Conservation (phyloP, 202 grass and related monocot genomes). For the Eragrostis tef region DNA sequence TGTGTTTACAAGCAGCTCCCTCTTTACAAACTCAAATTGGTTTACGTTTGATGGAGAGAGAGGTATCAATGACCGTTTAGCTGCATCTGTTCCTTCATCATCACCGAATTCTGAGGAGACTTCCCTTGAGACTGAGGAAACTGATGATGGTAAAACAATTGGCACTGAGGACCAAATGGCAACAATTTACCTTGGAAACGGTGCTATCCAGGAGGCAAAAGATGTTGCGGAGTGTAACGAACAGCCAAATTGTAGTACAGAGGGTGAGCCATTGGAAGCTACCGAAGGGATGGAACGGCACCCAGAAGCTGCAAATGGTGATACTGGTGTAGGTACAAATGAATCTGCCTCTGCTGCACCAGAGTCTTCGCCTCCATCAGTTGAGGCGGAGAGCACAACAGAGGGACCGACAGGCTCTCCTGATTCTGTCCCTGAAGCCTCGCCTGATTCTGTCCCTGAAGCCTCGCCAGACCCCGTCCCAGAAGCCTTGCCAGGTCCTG, state of each 20-base stretch:
- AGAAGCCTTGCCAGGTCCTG: conserved; percentile 43
- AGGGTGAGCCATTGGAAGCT: conserved; percentile 50
- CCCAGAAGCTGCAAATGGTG: conserved; percentile 47
- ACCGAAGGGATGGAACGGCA: conserved; percentile 39
- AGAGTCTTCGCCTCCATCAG: conserved; percentile 32
- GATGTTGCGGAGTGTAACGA: conserved; percentile 48
- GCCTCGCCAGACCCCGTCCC: conserved; percentile 5
- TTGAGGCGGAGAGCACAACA: conserved; percentile 42
- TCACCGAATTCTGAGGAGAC: conserved; percentile 66
- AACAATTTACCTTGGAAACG: conserved; percentile 61
- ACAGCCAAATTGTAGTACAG: conserved; percentile 34
- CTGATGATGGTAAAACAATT: conserved; percentile 61
- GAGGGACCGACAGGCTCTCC: conserved; percentile 30
- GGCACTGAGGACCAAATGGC: conserved; percentile 59
- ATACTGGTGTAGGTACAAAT: conserved; percentile 42
- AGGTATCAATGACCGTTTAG: conserved; percentile 64
- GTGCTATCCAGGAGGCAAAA: conserved; percentile 51
- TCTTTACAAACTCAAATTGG: conserved; percentile 97
- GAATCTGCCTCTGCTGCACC: conserved; percentile 36
- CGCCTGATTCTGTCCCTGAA: conserved; percentile 22
- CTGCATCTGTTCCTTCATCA: conserved; percentile 62
- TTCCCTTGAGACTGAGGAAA: conserved; percentile 46
- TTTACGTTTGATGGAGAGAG: conserved; percentile 93
- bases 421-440: conserved; percentile 27
- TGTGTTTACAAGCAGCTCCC: conserved; percentile 64